Conservation (phyloP, 2,329 filamentous ascomycete genomes). For the Xylariaceae sp. region DNA sequence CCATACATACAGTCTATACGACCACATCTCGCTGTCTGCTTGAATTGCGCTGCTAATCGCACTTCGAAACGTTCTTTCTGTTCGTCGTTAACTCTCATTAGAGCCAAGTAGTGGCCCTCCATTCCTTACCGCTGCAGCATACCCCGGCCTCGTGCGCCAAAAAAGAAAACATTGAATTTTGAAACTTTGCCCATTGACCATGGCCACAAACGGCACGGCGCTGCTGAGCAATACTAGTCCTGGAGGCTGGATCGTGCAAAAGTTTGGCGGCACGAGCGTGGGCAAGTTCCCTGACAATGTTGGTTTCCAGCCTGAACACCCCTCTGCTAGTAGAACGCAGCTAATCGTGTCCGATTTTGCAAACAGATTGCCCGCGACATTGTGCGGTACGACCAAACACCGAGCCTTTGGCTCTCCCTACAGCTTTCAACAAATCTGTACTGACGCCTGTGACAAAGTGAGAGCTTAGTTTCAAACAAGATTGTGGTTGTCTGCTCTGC, state of each 20-base stretch:
- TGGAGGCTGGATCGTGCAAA: slow-evolving; percentile 79
- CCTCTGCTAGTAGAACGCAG: neutral
- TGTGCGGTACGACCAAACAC: slow-evolving; percentile 47
- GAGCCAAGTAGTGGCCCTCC: too few species aligned
- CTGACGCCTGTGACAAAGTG: slow-evolving; percentile 37
- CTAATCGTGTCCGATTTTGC: slow-evolving; percentile 14
- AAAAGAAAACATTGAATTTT: too few species aligned
- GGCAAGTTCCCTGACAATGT: slow-evolving; percentile 83
- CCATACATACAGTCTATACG: too few species aligned
- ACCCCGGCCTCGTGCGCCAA: too few species aligned
- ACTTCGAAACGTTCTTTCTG: too few species aligned
- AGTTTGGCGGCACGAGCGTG: slow-evolving; percentile 92
- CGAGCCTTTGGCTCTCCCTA: slow-evolving; percentile 13
- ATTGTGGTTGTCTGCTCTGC: slow-evolving; percentile 95
- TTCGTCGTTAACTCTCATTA: too few species aligned
- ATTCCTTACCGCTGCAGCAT: too few species aligned
- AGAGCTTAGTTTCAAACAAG: slow-evolving; percentile 62
- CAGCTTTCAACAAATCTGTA: neutral
- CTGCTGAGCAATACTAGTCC: slow-evolving; percentile 28
- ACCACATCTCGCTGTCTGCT: too few species aligned
- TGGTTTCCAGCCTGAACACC: slow-evolving; percentile 29
- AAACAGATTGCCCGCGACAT: slow-evolving; percentile 63
- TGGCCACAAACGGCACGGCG: slow-evolving; percentile 16
- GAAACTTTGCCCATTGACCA: slow-evolving; percentile 1
- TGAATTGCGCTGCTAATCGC: too few species aligned